These are phyloP conservation scores for Pseudonitzschia pungens DNA, from an alignment of 108 stramenopile species.

Conservation along the genomic window DNA sequence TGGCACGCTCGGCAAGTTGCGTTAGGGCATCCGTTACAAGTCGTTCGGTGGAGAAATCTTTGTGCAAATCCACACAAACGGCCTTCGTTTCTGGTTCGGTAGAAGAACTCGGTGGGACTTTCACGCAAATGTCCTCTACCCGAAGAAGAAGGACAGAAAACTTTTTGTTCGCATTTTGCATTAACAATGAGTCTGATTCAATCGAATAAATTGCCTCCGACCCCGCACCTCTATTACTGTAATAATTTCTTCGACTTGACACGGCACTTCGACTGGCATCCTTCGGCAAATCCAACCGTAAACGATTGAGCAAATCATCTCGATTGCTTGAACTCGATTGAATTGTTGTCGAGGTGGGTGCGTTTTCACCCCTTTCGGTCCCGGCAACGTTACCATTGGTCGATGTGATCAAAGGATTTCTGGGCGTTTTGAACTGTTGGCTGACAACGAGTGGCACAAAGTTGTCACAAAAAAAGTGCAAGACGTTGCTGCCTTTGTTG, in stretches of 20 bases:
- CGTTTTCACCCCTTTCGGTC: background rate
- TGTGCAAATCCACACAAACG: slow-evolving; percentile 33
- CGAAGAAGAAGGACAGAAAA: slow-evolving; percentile 39
- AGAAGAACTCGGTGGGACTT: slow-evolving; percentile 7
- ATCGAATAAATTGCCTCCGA: background rate
- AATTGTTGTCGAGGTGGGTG: background rate
- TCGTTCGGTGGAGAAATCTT: slow-evolving; percentile 19
- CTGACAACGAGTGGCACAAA: background rate
- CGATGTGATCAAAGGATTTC: background rate
- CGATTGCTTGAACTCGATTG: slow-evolving; percentile 3
- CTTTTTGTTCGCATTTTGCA: background rate
- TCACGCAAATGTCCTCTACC: slow-evolving; percentile 41
- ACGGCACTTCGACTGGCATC: background rate
- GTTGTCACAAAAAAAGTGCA: slow-evolving; percentile 15
- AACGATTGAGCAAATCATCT: slow-evolving; percentile 32
- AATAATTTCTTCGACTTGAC: no score
- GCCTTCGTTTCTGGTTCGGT: background rate
- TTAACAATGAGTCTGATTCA: background rate
- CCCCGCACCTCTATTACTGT: background rate
- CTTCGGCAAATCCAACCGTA: slow-evolving; percentile 36
- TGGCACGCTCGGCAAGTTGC: slow-evolving; percentile 16
- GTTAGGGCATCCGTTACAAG: slow-evolving; percentile 24
- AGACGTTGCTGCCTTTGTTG: slow-evolving; percentile 17
- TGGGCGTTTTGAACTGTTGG: background rate
- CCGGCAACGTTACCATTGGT: no score